Conservation (phyloP, 257 asterid species). For the Parsonsia alboflavescens region DNA sequence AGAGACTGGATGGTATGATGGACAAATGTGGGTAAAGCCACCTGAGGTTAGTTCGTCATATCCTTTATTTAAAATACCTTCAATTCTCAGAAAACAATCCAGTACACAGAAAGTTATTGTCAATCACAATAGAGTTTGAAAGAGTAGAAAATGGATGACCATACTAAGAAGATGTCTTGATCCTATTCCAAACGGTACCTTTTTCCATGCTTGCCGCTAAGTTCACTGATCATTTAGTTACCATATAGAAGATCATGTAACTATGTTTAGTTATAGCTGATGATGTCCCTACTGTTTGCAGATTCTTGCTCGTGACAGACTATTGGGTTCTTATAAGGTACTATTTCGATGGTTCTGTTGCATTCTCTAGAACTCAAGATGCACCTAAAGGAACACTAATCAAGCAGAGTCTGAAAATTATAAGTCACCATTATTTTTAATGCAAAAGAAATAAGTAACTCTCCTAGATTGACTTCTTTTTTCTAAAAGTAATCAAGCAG, state of each 20-base stretch:
- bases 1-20: constrained; percentile 93
- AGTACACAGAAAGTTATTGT: background rate
- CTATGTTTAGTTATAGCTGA: background rate
- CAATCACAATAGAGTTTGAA: background rate
- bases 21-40: constrained; percentile 97
- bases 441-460: background rate
- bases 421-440: background rate
- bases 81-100: background rate
- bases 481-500: background rate
- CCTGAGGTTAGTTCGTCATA: constrained; percentile 58
- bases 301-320: constrained; percentile 86
- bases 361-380: constrained; percentile 11
- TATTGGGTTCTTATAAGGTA: constrained; percentile 87
- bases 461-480: constrained; percentile 1
- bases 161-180: background rate
- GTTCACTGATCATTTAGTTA: background rate
- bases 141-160: background rate
- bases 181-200: background rate
- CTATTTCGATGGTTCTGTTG: constrained; percentile 13
- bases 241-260: background rate
- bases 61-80: background rate
- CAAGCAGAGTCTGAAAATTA: background rate
- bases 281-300: constrained; percentile 24
- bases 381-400: background rate
- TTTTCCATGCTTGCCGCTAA: background rate